Percentiles rank a stretch among this genome's conserved stretches.
Conservation (phyloP, 441 rosid genomes). For the Gossypium schwendimanii region DNA sequence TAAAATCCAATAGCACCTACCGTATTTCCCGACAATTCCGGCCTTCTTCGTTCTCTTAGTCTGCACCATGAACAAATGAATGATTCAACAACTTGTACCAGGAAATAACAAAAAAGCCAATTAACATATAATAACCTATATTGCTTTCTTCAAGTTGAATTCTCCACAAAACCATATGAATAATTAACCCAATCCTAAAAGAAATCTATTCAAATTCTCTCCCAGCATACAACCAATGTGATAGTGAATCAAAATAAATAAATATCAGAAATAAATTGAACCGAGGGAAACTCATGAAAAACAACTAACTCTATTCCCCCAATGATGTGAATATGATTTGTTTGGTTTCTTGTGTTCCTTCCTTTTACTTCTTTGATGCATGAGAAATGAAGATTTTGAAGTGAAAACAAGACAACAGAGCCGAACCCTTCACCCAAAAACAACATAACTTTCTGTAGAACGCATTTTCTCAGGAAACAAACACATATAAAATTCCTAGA, state of each 20-base stretch:
- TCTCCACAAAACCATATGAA: not conserved
- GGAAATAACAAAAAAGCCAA: not conserved
- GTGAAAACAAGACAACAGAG: not conserved
- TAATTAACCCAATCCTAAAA: not conserved
- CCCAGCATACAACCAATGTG: not conserved
- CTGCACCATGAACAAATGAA: constrained; percentile 11
- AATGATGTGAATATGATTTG: too few species aligned
- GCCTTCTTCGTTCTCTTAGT: constrained; percentile 48
- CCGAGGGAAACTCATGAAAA: not conserved
- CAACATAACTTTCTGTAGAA: not conserved
- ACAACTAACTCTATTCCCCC: not conserved
- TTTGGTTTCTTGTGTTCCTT: too few species aligned
- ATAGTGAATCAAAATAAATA: not conserved
- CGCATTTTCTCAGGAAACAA: not conserved
- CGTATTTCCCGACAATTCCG: constrained; percentile 44
- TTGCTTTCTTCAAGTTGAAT: not conserved
- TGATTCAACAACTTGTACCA: not conserved
- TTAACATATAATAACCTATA: not conserved
- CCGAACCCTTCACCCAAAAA: not conserved
- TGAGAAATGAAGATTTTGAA: not conserved
- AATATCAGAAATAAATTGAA: not conserved
- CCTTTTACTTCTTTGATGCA: not conserved
- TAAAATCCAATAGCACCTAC: constrained; percentile 7
- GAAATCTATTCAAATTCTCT: not conserved
- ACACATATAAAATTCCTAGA: not conserved